These are phyloP conservation scores for Ceriops decandra DNA, from an alignment of 345 rosid species.

Conservation along the genomic window DNA sequence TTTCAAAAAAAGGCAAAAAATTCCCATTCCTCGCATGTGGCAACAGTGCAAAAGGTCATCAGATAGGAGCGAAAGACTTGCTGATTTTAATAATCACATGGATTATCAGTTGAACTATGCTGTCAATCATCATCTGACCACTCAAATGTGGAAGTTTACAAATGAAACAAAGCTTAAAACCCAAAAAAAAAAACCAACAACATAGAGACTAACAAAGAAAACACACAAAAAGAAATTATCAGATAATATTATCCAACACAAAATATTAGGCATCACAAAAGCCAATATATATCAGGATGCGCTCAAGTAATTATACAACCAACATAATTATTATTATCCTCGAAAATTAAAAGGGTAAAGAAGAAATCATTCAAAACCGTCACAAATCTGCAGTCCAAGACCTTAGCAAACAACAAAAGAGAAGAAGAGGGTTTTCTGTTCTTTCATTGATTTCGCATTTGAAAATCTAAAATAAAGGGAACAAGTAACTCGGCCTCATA, in stretches of 20 bases:
- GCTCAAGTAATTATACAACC: no score
- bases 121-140: slow-evolving; percentile 59
- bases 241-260: no score
- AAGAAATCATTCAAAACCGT: neutral
- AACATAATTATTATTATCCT: neutral
- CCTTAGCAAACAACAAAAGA: no score
- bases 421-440: no score
- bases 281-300: neutral
- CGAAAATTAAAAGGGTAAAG: neutral
- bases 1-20: no score
- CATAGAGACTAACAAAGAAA: neutral
- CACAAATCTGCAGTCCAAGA: no score
- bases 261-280: neutral
- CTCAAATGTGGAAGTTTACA: neutral
- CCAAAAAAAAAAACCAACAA: slow-evolving; percentile 51
- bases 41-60: slow-evolving; percentile 39
- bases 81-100: slow-evolving; percentile 44
- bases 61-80: slow-evolving; percentile 99
- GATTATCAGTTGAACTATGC: slow-evolving; percentile 97
- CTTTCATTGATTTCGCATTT: no score
- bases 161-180: neutral
- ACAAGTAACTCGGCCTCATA: slow-evolving; percentile 52
- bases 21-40: no score
- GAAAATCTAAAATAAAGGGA: no score
- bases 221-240: slow-evolving; percentile 56